Conservation (phyloP, 441 rosid species). For the Eutrema salsugineum region DNA sequence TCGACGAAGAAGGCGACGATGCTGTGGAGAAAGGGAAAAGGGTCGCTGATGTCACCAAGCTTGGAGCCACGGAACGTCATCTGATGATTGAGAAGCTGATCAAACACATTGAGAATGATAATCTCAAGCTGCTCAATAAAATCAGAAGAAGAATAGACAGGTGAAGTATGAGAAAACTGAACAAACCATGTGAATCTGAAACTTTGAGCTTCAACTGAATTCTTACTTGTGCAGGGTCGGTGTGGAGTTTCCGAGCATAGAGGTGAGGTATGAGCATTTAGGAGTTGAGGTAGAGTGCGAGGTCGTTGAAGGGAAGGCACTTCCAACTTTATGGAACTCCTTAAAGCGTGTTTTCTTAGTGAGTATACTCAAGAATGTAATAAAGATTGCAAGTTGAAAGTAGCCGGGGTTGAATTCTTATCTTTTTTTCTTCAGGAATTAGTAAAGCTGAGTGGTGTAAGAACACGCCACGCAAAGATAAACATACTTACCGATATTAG, state of each 20-base stretch:
- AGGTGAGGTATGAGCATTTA: conserved; percentile 38
- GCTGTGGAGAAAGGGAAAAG: conserved; percentile 20
- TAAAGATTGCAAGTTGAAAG: not conserved
- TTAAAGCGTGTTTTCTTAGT: conserved; percentile 31
- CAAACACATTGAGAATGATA: conserved; percentile 45
- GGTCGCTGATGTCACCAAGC: conserved; percentile 37
- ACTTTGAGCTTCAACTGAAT: not conserved
- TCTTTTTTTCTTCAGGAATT: conserved; percentile 25
- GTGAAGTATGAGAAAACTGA: conserved; percentile 15
- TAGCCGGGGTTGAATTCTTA: not conserved
- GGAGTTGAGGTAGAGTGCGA: conserved; percentile 40
- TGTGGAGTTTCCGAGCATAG: conserved; percentile 38
- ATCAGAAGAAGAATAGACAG: conserved; percentile 38
- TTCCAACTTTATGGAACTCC: conserved; percentile 52
- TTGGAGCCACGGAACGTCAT: conserved; percentile 35
- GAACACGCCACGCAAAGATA: conserved; percentile 33
- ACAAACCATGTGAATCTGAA: not conserved
- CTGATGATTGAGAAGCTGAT: conserved; percentile 43
- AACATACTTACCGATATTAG: conserved; percentile 39
- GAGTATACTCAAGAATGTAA: conserved; percentile 3
- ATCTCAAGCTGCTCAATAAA: conserved; percentile 39
- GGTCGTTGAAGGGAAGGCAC: conserved; percentile 45
- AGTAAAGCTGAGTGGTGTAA: conserved; percentile 31
- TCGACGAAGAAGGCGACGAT: conserved; percentile 16
- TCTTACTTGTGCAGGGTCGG: conserved; percentile 36